Evolutionary conservation across 1,284 basidiomycete genomes (phyloP), one percentile per base, ranked within the genome.

Genomic region (Irpex sp.): DNA sequence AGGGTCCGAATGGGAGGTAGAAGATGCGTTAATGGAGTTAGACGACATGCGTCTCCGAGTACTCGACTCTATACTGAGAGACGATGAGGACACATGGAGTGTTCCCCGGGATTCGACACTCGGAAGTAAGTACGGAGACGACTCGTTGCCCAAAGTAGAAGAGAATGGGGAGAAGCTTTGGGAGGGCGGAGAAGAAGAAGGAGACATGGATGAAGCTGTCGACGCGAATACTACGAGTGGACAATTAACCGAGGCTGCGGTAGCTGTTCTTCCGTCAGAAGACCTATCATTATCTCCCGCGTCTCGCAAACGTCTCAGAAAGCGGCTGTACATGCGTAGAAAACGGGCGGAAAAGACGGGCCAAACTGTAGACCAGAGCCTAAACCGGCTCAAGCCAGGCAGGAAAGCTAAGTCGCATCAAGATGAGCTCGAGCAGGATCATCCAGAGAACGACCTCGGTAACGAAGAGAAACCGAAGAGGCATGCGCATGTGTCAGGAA

Each of bases 301-400:
- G 1, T 80, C 83, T 3, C 85, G 85, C 15, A 81, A 85, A 50
- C 85, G 83, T 39, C 67, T 84, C 37, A 75, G 76, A 64, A 90
- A 90, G 64, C 79, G 88, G 37, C 74, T 92, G 5, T 83, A 89
- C 69, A 91, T 91, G 89, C 85, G 90, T 8, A 82, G 83, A 49
- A 88, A 85, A 70, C 82, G 90, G 47, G 89, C 89, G 13, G 74
- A 79, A 46, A 70, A 74, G 33, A 68, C 68, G 1, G 85, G 85
- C 17, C 69, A 61, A 17, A 69, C 69, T 11, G 73, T 76, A 36
- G 67, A 74, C n/a, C 71, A 72, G 21, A 63, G 71, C 2, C 63
- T 67, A 4, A 77, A 72, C 9, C 70, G 72, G 60, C 71, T 87
- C 61, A 81, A 80, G 54, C 80, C 81, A 26, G 86, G 86, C 17